Conservation (phyloP, 2,329 filamentous ascomycete species). For the Ceratocystis lukuohia region DNA sequence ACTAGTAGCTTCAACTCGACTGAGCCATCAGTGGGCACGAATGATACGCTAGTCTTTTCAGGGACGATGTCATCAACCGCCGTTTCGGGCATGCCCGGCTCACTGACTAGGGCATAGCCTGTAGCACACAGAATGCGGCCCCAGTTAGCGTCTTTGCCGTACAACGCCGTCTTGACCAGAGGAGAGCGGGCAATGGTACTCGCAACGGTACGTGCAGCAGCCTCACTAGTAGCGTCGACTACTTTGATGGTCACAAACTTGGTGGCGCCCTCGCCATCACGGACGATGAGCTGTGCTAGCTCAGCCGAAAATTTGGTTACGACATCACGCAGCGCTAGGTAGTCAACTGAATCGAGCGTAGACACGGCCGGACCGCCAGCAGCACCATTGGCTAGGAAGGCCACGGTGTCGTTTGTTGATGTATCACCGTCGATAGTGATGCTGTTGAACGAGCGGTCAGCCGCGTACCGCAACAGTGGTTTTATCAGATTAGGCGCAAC, state of each 20-base stretch:
- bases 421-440: slow-evolving; percentile 97
- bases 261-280: slow-evolving; percentile 92
- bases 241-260: slow-evolving; percentile 95
- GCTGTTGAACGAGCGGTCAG: slow-evolving; percentile 82
- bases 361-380: slow-evolving; percentile 57
- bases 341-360: slow-evolving; percentile 45
- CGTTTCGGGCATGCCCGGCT: slow-evolving; percentile 41
- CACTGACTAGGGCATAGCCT: slow-evolving; percentile 58
- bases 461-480: slow-evolving; percentile 56
- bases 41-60: slow-evolving; percentile 62
- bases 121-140: slow-evolving; percentile 91
- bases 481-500: slow-evolving; percentile 56
- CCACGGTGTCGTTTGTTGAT: slow-evolving; percentile 92
- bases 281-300: slow-evolving; percentile 82
- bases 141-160: slow-evolving; percentile 97
- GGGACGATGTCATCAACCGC: slow-evolving; percentile 53
- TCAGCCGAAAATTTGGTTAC: slow-evolving; percentile 69
- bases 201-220: slow-evolving; percentile 64
- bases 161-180: slow-evolving; percentile 91
- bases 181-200: slow-evolving; percentile 81
- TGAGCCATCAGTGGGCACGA: slow-evolving; percentile 64
- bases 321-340: slow-evolving; percentile 53
- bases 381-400: slow-evolving; percentile 87
- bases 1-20: slow-evolving; percentile 63
- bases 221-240: slow-evolving; percentile 53